Percentiles rank a stretch among this genome's conserved stretches.
These are phyloP conservation scores for Penstemon eatonii DNA, from an alignment of 257 asterid species.

Conservation along the genomic window DNA sequence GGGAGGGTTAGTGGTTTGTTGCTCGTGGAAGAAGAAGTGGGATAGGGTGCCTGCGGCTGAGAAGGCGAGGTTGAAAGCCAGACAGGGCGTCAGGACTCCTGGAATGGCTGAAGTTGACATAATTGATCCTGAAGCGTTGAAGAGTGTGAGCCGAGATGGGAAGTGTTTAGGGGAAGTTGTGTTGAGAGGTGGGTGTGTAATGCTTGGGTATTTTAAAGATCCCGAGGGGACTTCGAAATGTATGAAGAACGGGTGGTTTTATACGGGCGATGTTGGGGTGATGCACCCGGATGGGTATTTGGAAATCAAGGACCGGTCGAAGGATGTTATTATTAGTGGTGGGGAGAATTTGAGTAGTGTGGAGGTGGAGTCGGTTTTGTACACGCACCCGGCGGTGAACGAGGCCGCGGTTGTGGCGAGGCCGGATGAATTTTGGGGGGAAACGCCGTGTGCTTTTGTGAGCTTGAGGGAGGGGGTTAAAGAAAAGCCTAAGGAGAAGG, in stretches of 20 bases:
- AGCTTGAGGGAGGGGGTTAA: slow-evolving; percentile 52
- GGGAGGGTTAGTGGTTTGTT: slow-evolving; percentile 56
- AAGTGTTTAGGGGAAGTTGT: slow-evolving; percentile 59
- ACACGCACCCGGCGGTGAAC: slow-evolving; percentile 66
- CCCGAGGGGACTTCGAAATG: slow-evolving; percentile 50
- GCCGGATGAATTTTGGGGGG: slow-evolving; percentile 83
- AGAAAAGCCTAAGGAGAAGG: slow-evolving; percentile 50
- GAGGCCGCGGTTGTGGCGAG: slow-evolving; percentile 89
- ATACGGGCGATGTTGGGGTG: slow-evolving; percentile 80
- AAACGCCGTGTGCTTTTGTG: slow-evolving; percentile 78
- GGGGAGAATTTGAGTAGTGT: slow-evolving; percentile 89
- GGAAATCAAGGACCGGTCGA: slow-evolving; percentile 74
- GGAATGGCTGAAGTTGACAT: slow-evolving; percentile 61
- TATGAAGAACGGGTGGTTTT: slow-evolving; percentile 70
- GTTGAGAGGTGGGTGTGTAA: slow-evolving; percentile 48
- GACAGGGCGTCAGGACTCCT: slow-evolving; percentile 65
- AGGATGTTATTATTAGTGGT: slow-evolving; percentile 79
- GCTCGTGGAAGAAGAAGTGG: slow-evolving; percentile 72
- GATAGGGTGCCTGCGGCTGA: slow-evolving; percentile 58
- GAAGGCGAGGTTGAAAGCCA: slow-evolving; percentile 61
- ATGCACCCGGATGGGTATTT: slow-evolving; percentile 79
- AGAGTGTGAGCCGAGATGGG: slow-evolving; percentile 56
- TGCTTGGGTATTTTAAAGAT: slow-evolving; percentile 73
- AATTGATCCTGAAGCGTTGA: slow-evolving; percentile 47
- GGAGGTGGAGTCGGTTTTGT: slow-evolving; percentile 73